These are phyloP conservation scores for Cercophora newfieldiana DNA, from an alignment of 495 filamentous ascomycete species.

Conservation along the genomic window DNA sequence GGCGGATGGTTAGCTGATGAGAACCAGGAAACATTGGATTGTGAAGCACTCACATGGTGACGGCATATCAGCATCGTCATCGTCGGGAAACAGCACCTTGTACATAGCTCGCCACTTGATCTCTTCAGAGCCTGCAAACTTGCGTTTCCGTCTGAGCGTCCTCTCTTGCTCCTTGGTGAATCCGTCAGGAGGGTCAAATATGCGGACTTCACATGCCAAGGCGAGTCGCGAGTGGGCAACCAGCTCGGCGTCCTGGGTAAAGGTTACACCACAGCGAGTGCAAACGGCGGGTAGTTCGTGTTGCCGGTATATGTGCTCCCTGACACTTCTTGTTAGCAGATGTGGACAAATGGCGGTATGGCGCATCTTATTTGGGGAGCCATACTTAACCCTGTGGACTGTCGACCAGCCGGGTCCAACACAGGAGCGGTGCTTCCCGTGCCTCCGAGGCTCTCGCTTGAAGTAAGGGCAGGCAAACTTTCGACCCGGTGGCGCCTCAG, in stretches of 20 bases:
- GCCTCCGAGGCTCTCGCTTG: conserved; percentile 14
- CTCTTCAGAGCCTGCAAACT: conserved; percentile 7
- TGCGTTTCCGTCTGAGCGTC: conserved; percentile 7
- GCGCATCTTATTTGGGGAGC: not conserved
- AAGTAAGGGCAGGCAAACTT: conserved; percentile 22
- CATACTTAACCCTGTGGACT: conserved; percentile 15
- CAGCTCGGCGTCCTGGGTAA: conserved; percentile 1
- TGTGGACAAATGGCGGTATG: not conserved
- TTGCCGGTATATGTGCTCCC: conserved; percentile 19
- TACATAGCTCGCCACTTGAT: conserved; percentile 22
- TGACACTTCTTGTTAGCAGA: not conserved
- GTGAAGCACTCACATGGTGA: conserved; percentile 20
- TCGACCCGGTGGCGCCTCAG: not conserved
- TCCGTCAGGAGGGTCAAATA: conserved; percentile 11
- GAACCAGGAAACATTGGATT: not conserved
- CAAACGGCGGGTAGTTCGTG: conserved; percentile 15
- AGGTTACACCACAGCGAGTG: not conserved
- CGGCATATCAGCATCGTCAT: conserved; percentile 12
- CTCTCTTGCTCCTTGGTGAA: conserved; percentile 12
- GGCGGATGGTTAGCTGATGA: not conserved
- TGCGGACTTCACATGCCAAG: conserved; percentile 2
- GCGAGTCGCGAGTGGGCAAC: not conserved
- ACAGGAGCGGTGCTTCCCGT: conserved; percentile 10
- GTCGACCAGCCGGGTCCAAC: conserved; percentile 12
- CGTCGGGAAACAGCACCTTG: conserved; percentile 23